A percentile compares a stretch with the other conserved stretches of the same genome.
These are phyloP conservation scores for Erodium chrysanthum DNA, from an alignment of 441 rosid species.

Conservation along the genomic window DNA sequence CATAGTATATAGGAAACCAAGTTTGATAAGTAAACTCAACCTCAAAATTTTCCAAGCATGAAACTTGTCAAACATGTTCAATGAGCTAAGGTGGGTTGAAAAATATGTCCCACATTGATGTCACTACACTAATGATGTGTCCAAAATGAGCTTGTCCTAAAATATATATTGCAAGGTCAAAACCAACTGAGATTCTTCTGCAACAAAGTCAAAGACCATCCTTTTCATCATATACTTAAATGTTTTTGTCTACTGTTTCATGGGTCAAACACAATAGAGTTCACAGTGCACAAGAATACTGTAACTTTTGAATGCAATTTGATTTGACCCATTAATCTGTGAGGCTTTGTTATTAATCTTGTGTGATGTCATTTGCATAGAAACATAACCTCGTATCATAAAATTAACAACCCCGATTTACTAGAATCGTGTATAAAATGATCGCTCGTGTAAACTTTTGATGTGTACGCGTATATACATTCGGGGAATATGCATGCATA, in stretches of 20 bases:
- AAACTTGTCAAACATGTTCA: too few relatives aligned
- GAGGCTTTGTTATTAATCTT: too few relatives aligned
- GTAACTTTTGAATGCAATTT: neutral
- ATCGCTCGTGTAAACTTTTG: too few relatives aligned
- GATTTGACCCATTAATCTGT: too few relatives aligned
- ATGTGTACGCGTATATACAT: too few relatives aligned
- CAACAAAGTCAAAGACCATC: neutral
- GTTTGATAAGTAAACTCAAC: conserved; percentile 22
- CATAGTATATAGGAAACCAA: conserved; percentile 16
- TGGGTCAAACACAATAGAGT: neutral
- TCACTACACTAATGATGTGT: neutral
- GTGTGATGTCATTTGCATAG: too few relatives aligned
- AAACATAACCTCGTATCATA: too few relatives aligned
- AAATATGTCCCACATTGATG: neutral
- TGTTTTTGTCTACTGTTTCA: neutral
- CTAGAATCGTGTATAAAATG: too few relatives aligned
- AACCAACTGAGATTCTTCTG: conserved; percentile 1
- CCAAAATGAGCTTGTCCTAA: neutral
- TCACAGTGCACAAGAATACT: neutral
- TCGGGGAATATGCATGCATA: neutral
- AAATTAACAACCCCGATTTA: too few relatives aligned
- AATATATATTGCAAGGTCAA: neutral
- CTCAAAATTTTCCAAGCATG: too few relatives aligned
- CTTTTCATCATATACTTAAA: neutral
- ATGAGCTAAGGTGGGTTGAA: conserved; percentile 24